Conservation (phyloP, 148 eudicot genomes). For the Pouteria glomerata region DNA sequence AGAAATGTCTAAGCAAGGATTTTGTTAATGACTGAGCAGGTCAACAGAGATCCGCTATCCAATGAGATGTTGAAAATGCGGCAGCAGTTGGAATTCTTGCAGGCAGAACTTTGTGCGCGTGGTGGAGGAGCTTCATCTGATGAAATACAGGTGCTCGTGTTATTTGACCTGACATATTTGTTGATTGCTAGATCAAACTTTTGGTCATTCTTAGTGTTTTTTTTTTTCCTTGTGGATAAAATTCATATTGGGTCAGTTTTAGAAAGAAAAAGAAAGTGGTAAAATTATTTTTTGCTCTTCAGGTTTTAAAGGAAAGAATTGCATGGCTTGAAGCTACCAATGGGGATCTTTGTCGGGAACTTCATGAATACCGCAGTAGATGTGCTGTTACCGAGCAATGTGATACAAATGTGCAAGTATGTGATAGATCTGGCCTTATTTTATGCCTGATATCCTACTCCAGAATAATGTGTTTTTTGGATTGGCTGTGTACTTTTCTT, state of each 20-base stretch:
- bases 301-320: conserved; percentile 15
- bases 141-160: conserved; percentile 18
- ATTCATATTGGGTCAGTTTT: not conserved
- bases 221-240: not conserved
- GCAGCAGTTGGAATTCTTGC: conserved; percentile 15
- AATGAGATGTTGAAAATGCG: conserved; percentile 15
- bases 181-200: not conserved
- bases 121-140: conserved; percentile 5
- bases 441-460: too few relatives aligned
- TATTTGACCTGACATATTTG: too few relatives aligned
- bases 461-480: not conserved
- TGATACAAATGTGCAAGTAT: conserved; percentile 56
- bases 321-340: conserved; percentile 20
- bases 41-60: conserved; percentile 14
- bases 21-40: not conserved
- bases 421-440: not conserved
- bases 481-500: not conserved
- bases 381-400: conserved; percentile 42
- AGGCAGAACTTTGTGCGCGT: conserved; percentile 18
- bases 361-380: conserved; percentile 33
- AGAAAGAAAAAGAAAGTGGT: too few relatives aligned
- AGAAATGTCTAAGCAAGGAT: not conserved
- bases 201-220: not conserved
- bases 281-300: not conserved
- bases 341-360: conserved; percentile 11